Conservation (phyloP, 495 filamentous ascomycete species). For the Pyrenula massariospora region DNA sequence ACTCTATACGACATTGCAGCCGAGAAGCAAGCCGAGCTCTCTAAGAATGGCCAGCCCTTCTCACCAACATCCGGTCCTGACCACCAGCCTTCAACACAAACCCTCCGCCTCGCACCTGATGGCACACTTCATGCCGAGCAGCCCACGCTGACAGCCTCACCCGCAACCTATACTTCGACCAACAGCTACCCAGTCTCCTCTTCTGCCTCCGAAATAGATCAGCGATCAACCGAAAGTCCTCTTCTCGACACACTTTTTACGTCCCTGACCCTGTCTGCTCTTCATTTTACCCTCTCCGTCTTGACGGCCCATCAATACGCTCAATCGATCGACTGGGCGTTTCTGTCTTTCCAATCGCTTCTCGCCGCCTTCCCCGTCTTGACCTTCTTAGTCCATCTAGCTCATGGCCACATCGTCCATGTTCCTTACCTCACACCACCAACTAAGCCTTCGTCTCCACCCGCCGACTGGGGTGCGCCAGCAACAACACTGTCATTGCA, state of each 20-base stretch:
- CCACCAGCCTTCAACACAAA: slow-evolving; percentile 9
- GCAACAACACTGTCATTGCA: slow-evolving; percentile 11
- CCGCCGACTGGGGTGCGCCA: background rate
- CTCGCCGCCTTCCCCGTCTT: slow-evolving; percentile 27
- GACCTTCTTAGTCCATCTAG: slow-evolving; percentile 29
- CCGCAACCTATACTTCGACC: slow-evolving; percentile 4
- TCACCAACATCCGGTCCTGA: background rate
- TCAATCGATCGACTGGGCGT: slow-evolving; percentile 47
- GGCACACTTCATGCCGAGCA: slow-evolving; percentile 12
- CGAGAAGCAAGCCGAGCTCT: slow-evolving; percentile 29
- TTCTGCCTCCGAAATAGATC: slow-evolving; percentile 1
- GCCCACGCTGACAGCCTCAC: slow-evolving; percentile 5
- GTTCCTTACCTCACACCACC: slow-evolving; percentile 6
- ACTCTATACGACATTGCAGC: slow-evolving; percentile 40
- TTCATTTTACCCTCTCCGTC: slow-evolving; percentile 81
- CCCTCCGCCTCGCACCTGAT: slow-evolving; percentile 28
- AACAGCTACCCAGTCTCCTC: slow-evolving; percentile 10
- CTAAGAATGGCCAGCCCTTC: background rate
- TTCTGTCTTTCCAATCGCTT: slow-evolving; percentile 34
- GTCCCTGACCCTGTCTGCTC: slow-evolving; percentile 57
- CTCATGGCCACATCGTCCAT: slow-evolving; percentile 31
- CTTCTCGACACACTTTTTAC: slow-evolving; percentile 38
- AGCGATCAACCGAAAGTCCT: slow-evolving; percentile 10
- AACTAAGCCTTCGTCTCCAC: background rate
- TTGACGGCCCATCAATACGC: slow-evolving; percentile 88